Base-by-base conservation (phyloP, 164 flowering plant genomes). In the Cinnamomum chago region DNA sequence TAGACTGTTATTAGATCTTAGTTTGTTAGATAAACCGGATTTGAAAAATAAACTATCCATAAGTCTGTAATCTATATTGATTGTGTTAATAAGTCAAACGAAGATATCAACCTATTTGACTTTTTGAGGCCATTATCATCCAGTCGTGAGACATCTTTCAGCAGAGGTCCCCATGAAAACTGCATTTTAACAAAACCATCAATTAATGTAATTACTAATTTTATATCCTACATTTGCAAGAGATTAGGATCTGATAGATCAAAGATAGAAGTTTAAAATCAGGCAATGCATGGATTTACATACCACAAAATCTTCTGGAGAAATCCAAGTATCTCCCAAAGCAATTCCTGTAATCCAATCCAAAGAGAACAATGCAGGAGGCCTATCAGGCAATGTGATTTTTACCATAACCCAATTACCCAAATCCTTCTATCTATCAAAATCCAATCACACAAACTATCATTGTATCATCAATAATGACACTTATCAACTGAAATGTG, bases 221-320 rank as follows among this genome's bases (percentile, higher is more conserved):
- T 13, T n/a, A 81, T 84, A 69, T 27, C 90, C 99, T 40, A 5
- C 47, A 40, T 40, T 40, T 40, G 47, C 47, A 40, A 40, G 47
- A 40, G 47, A 40, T 40, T 40, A 40, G 47, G 47, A 40, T 40
- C 47, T 40, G 47, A 40, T 40, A 40, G 47, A 40, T 40, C 9
- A 5, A 5, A 40, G 47, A 40, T 1, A 40, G 11, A 40, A 40
- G 47, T 1, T 40, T 11, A 7, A 47, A 14, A 35, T 15, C 13
- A 9, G 13, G n/a, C 51, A 68, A 68, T 68, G 14, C 60, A 17
- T 15, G 20, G 55, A 47, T 10, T 20, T 60, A 81, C 85, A 71
- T 24, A 92, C 99, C 89, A 88, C 97, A 82, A 84, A 95, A 87
- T 95, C 99, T 83, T 90, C 97, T 3, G 99, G 99, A 55, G 99